Percentiles rank a stretch among this genome's conserved stretches.
phyloP scores from a whole-genome alignment of 1,284 basidiomycete genomes.

The Anthracocystis walkeri region DNA sequence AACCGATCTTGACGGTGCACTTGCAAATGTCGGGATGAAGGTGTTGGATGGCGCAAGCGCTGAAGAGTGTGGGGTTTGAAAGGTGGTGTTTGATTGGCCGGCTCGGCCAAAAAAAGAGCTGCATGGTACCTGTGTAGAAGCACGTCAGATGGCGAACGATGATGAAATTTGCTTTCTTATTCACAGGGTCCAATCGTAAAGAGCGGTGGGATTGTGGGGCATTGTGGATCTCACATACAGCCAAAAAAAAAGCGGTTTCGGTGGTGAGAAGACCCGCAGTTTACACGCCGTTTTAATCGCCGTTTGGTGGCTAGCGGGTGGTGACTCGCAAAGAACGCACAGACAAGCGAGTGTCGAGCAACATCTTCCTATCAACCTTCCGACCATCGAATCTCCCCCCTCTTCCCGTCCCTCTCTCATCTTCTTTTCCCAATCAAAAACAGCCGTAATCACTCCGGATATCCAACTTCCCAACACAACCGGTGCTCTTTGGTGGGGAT shows the following conservation, averaged over 20 bases:
- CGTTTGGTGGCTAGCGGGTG: too few species aligned
- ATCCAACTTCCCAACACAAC: background rate
- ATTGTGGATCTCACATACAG: too few species aligned
- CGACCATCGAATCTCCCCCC: background rate
- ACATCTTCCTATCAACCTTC: too few species aligned
- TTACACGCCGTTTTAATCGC: too few species aligned
- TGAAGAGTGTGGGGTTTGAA: slow-evolving; percentile 8
- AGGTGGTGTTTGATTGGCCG: slow-evolving; percentile 19
- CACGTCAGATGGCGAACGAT: slow-evolving; percentile 37
- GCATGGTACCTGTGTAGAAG: slow-evolving; percentile 2
- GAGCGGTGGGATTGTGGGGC: background rate
- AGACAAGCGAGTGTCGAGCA: background rate
- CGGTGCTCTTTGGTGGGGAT: background rate
- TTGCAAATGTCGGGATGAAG: background rate
- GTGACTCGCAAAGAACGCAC: slow-evolving; percentile 3
- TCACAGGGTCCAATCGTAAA: slow-evolving; percentile 10
- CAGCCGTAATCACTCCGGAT: background rate
- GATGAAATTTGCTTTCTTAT: slow-evolving; percentile 30
- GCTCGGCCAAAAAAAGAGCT: background rate
- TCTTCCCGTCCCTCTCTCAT: background rate
- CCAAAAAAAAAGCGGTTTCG: background rate
- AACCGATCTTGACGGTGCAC: background rate
- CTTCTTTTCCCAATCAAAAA: background rate
- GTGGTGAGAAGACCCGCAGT: too few species aligned
- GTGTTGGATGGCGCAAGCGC: slow-evolving; percentile 5